Conservation (phyloP, 768 basidiomycete genomes). For the Amanita subjunquillea region DNA sequence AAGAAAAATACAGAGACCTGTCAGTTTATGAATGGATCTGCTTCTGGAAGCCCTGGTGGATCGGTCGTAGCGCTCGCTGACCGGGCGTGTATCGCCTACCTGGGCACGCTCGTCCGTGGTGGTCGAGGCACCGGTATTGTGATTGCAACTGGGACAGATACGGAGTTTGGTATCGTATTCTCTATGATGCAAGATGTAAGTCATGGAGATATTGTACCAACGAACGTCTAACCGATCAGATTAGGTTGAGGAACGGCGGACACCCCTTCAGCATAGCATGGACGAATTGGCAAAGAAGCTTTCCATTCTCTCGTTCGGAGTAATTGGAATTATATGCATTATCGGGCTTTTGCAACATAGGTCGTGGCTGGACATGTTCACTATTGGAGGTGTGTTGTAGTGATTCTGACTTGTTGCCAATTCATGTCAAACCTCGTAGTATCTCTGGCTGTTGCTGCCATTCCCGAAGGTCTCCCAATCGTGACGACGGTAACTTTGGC, state of each 20-base stretch:
- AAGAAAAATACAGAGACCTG: constrained; percentile 56
- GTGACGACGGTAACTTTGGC: constrained; percentile 97
- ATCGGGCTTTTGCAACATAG: constrained; percentile 81
- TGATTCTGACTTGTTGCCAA: background rate
- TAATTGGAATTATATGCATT: constrained; percentile 89
- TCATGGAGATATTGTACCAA: constrained; percentile 12
- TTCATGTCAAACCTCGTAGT: constrained; percentile 35
- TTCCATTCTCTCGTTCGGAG: constrained; percentile 82
- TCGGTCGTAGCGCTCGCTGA: constrained; percentile 60
- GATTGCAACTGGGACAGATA: constrained; percentile 76
- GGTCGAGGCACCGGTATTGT: constrained; percentile 83
- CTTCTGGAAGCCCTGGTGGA: constrained; percentile 19
- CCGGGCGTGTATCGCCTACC: constrained; percentile 80
- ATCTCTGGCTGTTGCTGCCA: constrained; percentile 95
- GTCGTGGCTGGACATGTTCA: constrained; percentile 97
- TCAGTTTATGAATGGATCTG: constrained; percentile 25
- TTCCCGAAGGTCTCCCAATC: constrained; percentile 93
- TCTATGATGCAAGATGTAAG: constrained; percentile 95
- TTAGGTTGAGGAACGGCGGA: constrained; percentile 75
- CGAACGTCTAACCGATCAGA: constrained; percentile 17
- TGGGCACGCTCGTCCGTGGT: constrained; percentile 91
- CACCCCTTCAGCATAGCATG: constrained; percentile 89
- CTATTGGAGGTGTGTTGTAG: constrained; percentile 74
- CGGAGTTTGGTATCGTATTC: constrained; percentile 95
- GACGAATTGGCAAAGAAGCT: constrained; percentile 93